Percentiles rank a stretch among this genome's conserved stretches.
phyloP scores from a whole-genome alignment of 805 yeast species.

The Danielia reshetovae region DNA sequence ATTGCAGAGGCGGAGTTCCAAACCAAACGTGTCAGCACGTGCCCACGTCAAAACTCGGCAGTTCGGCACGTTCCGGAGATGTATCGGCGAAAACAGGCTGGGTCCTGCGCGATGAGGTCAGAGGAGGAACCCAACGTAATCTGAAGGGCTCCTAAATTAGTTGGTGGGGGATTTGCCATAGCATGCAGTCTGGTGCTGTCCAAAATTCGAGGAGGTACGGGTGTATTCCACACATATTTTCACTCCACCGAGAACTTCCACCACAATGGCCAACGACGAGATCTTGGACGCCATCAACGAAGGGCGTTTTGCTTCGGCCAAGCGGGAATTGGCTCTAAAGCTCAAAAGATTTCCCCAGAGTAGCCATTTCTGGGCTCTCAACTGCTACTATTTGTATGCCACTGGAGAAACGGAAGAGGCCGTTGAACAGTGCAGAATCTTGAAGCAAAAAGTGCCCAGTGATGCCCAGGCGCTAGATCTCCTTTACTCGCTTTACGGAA shows the following conservation, averaged over 20 bases:
- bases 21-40: too few relatives aligned
- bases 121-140: too few relatives aligned
- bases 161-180: too few relatives aligned
- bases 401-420: conserved; percentile 33
- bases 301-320: conserved; percentile 54
- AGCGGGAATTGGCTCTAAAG: conserved; percentile 44
- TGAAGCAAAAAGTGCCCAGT: conserved; percentile 41
- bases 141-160: too few relatives aligned
- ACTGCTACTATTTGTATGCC: conserved; percentile 30
- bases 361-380: conserved; percentile 49
- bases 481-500: conserved; percentile 42
- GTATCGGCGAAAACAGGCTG: too few relatives aligned
- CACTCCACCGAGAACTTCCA: neutral
- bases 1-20: too few relatives aligned
- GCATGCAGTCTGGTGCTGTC: too few relatives aligned
- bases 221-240: neutral
- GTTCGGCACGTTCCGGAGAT: too few relatives aligned
- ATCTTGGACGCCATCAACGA: conserved; percentile 43
- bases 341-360: conserved; percentile 54
- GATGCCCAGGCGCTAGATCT: conserved; percentile 52
- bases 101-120: too few relatives aligned
- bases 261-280: conserved; percentile 21
- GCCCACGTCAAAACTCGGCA: too few relatives aligned
- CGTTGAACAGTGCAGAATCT: conserved; percentile 22
- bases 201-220: neutral